These are phyloP conservation scores for Akebia trifoliata DNA, from an alignment of 164 flowering plant genomes.

Conservation along the genomic window DNA sequence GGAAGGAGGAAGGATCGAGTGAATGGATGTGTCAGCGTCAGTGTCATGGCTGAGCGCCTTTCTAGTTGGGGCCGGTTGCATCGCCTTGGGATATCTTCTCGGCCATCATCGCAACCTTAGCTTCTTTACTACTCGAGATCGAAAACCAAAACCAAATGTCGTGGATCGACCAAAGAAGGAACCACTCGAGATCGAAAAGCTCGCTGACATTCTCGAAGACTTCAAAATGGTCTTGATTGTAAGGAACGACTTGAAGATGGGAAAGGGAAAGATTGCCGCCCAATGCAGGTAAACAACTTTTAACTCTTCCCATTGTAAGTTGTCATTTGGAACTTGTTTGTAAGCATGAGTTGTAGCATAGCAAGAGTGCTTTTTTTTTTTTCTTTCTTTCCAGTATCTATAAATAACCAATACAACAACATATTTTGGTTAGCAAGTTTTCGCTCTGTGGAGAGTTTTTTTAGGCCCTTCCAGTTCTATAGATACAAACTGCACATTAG, in stretches of 20 bases:
- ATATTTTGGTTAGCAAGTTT: no score
- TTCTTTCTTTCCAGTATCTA: no score
- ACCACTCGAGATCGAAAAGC: slow-evolving; percentile 70
- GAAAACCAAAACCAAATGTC: slow-evolving; percentile 14
- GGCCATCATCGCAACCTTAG: slow-evolving; percentile 22
- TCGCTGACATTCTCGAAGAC: slow-evolving; percentile 80
- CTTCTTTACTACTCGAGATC: slow-evolving; percentile 12
- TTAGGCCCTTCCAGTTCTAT: no score
- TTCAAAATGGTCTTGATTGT: slow-evolving; percentile 98
- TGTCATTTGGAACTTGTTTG: no score
- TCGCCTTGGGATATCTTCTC: slow-evolving; percentile 64
- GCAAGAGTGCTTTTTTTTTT: no score
- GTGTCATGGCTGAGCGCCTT: slow-evolving; percentile 70
- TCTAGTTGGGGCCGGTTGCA: slow-evolving; percentile 76
- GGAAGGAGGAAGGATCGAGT: slow-evolving; percentile 8
- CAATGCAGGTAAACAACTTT: slow-evolving; percentile 96
- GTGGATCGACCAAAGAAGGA: slow-evolving; percentile 17
- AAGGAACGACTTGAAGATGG: slow-evolving; percentile 97
- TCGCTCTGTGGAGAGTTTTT: no score
- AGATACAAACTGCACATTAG: no score
- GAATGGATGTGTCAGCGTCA: slow-evolving; percentile 58
- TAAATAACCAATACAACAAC: no score
- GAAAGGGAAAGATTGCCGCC: slow-evolving; percentile 98
- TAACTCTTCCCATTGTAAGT: no score
- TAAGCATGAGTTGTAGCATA: no score